phyloP scores from a whole-genome alignment of 805 yeast genomes.

The Cyberlindnera veronae region DNA sequence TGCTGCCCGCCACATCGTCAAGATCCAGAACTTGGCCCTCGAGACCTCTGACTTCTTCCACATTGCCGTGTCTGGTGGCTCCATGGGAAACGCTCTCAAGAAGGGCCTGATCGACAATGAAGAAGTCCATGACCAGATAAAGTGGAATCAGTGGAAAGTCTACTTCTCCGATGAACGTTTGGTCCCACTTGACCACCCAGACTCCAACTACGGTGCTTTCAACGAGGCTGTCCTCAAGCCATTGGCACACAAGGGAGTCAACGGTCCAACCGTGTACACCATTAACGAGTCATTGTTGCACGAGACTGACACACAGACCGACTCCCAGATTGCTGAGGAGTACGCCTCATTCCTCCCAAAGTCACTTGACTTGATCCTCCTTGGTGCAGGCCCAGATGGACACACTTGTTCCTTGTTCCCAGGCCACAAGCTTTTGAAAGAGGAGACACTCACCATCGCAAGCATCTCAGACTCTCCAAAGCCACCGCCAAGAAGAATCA shows the following conservation, averaged over 20 bases:
- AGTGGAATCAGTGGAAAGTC: constrained; percentile 76
- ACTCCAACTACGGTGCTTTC: constrained; percentile 83
- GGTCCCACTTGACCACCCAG: constrained; percentile 77
- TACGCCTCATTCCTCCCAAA: constrained; percentile 59
- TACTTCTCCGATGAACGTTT: constrained; percentile 90
- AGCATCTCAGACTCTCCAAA: constrained; percentile 82
- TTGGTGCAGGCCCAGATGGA: constrained; percentile 96
- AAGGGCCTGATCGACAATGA: constrained; percentile 62
- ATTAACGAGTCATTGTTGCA: constrained; percentile 61
- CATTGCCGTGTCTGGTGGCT: constrained; percentile 89
- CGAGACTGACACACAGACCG: constrained; percentile 48
- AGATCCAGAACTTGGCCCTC: constrained; percentile 60
- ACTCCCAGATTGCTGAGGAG: constrained; percentile 52
- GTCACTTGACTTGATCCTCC: constrained; percentile 58
- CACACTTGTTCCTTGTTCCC: constrained; percentile 95
- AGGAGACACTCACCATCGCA: constrained; percentile 50
- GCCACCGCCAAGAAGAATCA: constrained; percentile 90
- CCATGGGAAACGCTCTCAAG: constrained; percentile 67
- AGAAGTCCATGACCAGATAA: constrained; percentile 39
- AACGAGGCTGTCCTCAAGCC: constrained; percentile 45
- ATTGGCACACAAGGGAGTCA: constrained; percentile 32
- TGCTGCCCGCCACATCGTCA: constrained; percentile 60
- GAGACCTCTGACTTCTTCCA: constrained; percentile 45
- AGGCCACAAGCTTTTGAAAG: constrained; percentile 65
- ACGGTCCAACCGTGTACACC: constrained; percentile 58